phyloP scores from a whole-genome alignment of 2,329 filamentous ascomycete genomes.

The Pseudopyrenochaeta lycopersici region DNA sequence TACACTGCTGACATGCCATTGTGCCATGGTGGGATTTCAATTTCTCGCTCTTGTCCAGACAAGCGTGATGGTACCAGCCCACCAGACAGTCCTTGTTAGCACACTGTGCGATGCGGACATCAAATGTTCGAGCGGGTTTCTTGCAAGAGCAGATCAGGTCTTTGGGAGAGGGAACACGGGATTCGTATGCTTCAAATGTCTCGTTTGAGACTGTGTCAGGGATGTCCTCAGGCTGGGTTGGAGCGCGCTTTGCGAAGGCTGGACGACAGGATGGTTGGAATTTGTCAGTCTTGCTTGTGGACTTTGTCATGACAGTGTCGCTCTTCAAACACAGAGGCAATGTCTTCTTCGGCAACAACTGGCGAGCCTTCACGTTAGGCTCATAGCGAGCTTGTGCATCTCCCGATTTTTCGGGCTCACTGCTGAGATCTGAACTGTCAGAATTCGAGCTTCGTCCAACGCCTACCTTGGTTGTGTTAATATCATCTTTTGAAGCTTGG shows the following conservation, averaged over 20 bases:
- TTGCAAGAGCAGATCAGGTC: conserved; percentile 30
- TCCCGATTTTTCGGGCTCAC: no score
- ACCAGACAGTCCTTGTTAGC: conserved; percentile 19
- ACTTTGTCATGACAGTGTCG: not conserved
- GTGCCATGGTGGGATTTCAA: conserved; percentile 12
- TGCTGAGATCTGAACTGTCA: not conserved
- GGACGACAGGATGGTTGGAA: not conserved
- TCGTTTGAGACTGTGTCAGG: conserved; percentile 3
- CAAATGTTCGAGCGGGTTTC: conserved; percentile 12
- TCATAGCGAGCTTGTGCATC: no score
- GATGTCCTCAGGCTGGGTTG: not conserved
- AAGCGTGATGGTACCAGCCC: conserved; percentile 31
- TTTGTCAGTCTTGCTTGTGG: not conserved
- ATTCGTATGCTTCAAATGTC: conserved; percentile 4
- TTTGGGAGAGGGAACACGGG: conserved; percentile 4
- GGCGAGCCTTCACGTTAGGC: no score
- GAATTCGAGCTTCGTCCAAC: no score
- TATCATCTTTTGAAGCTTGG: no score
- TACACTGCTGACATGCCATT: conserved; percentile 18
- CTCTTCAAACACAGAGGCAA: not conserved
- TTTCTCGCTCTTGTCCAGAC: conserved; percentile 25
- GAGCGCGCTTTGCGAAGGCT: conserved; percentile 9
- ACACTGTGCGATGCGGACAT: conserved; percentile 25
- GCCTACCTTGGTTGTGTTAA: no score
- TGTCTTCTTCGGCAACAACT: no score